Evolutionary conservation across 805 yeast species (phyloP), one percentile per base, ranked within the genome.

Genomic region (Candida michaelii): DNA sequence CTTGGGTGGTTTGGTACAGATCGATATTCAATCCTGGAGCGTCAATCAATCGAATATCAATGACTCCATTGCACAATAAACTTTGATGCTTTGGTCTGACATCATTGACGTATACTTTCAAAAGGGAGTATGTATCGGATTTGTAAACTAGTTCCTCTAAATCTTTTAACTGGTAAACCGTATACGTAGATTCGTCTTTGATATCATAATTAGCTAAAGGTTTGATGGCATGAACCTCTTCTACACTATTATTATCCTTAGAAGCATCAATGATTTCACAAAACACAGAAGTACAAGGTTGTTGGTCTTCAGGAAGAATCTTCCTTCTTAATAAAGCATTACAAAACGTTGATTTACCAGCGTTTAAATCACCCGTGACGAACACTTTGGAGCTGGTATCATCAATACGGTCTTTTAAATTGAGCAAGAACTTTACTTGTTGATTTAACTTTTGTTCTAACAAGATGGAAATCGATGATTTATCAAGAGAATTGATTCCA

Each of bases 11-110:
- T 60, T 89, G 96, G 53, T 84, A 85, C 4, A 93, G 86, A 55
- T 91, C 97, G 74, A 89, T 75, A 60, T 93, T 93, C 43, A 93
- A 72, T 0, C 99, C 99, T 0, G 99, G 99, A 0, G 98, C 97
- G 66, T 93, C 99, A 41, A 93, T 93, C 47, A 93, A 71, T 17
- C 90, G 80, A 44, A 93, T 89, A 56, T 93, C 97, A 30, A 91
- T 88, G 8, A 89, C 85, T 2, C 97, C 98, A 60, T 93, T 93
- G 46, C 83, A 78, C 45, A 93, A 68, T 41, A 93, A 66, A 53
- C 95, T 84, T 52, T 79, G 79, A 35, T 80, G 80, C 1, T 77
- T 65, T 2, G 82, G 74, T 29, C 97, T 74, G 39, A 72, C 71
- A 57, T 93, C 99, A 35, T 82, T 77, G 15, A 89, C 83, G 56